Conservation (phyloP, 495 filamentous ascomycete genomes). For the Viridothelium virens region DNA sequence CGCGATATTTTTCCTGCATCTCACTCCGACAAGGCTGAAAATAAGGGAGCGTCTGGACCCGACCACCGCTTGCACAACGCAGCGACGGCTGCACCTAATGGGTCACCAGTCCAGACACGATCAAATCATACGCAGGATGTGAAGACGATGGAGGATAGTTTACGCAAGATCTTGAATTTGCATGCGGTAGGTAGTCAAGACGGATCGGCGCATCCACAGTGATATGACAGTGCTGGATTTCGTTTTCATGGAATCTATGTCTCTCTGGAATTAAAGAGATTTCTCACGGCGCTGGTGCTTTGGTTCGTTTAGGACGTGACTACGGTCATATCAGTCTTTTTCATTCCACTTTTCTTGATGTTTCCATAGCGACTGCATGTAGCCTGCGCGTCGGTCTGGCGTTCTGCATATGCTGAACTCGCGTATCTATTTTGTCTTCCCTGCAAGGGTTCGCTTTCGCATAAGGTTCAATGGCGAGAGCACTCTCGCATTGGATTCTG, state of each 20-base stretch:
- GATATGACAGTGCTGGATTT: background rate
- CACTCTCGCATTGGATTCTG: no score
- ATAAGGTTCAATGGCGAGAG: no score
- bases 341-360: background rate
- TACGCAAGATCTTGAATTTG: conserved; percentile 27
- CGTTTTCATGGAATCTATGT: background rate
- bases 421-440: no score
- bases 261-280: background rate
- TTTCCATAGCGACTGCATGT: background rate
- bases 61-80: no score
- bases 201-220: background rate
- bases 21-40: background rate
- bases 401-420: background rate
- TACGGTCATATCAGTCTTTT: background rate
- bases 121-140: conserved; percentile 17
- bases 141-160: conserved; percentile 26
- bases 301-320: background rate
- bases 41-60: no score
- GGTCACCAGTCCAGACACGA: background rate
- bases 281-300: background rate
- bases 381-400: background rate
- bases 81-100: background rate
- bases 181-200: conserved; percentile 10
- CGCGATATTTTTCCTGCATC: background rate
- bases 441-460: no score